Percentiles rank a stretch among this genome's conserved stretches.
Evolutionary conservation across 2,329 filamentous ascomycete species (phyloP).

Genomic region (Neocucurbitaria cava): DNA sequence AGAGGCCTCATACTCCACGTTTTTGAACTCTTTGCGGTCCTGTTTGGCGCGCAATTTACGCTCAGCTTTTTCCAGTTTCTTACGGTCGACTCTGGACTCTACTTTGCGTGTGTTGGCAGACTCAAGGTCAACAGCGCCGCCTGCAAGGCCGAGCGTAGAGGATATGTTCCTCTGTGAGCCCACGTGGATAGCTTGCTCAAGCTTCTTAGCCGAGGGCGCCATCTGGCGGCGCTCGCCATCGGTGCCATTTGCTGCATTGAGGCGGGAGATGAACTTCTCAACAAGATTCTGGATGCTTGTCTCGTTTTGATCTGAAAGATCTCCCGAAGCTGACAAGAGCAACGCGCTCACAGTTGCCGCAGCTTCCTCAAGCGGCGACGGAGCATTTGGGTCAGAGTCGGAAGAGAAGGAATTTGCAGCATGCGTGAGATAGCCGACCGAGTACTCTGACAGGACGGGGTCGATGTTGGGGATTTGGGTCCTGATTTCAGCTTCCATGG

Average conservation of each 20-base stretch:
- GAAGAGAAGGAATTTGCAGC: slow-evolving; percentile 83
- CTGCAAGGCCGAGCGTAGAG: slow-evolving; percentile 87
- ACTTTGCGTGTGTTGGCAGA: slow-evolving; percentile 92
- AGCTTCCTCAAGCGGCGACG: slow-evolving; percentile 83
- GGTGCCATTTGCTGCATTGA: slow-evolving; percentile 74
- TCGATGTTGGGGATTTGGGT: slow-evolving; percentile 85
- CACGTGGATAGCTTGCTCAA: slow-evolving; percentile 95
- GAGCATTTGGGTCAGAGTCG: slow-evolving; percentile 71
- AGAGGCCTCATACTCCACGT: slow-evolving; percentile 96
- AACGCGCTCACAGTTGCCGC: slow-evolving; percentile 85
- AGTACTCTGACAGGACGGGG: slow-evolving; percentile 88
- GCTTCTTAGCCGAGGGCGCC: slow-evolving; percentile 78
- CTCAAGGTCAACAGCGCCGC: slow-evolving; percentile 86
- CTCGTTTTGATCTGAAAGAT: slow-evolving; percentile 74
- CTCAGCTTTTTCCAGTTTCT: slow-evolving; percentile 99
- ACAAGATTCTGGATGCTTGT: slow-evolving; percentile 82
- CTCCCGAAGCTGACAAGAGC: slow-evolving; percentile 89
- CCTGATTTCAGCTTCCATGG: slow-evolving; percentile 89
- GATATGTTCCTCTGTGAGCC: slow-evolving; percentile 95
- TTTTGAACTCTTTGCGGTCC: slow-evolving; percentile 98
- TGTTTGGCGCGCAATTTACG: slow-evolving; percentile 97
- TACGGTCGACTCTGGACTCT: slow-evolving; percentile 95
- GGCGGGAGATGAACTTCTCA: slow-evolving; percentile 84
- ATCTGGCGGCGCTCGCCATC: slow-evolving; percentile 72
- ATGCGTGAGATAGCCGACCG: slow-evolving; percentile 91